Evolutionary conservation across 768 basidiomycete genomes (phyloP), one percentile per base, ranked within the genome.

Genomic region (Collybia sp.): DNA sequence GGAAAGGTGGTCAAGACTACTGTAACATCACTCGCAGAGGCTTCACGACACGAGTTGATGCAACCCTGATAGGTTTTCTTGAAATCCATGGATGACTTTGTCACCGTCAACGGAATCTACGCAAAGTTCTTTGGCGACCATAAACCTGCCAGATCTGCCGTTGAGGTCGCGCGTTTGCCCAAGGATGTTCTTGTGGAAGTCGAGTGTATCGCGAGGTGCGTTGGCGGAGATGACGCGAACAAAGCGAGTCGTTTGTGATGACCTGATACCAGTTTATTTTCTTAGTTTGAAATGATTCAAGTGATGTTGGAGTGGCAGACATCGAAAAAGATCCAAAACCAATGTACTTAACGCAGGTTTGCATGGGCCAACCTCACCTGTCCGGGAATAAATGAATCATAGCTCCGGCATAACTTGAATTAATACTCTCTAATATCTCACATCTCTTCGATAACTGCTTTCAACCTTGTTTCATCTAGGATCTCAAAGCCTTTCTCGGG

Each of bases 161-260:
- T 99, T 43, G 92, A 97, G 70, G 91, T 93, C 30, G 72, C 85
- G 30, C 75, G 91, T 38, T 75, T 98, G 44, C 95, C 95, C 9
- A 90, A 85, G 62, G 89, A 93, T 57, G 94, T 91, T 8, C 72
- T 94, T 31, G 83, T 96, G 42, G 95, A 98, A 75, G 79, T 98
- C 45, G 95, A 98, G 66, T 83, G 80, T 49, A 86, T 93, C 63
- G 90, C 83, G 11, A 85, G 83, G 85, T 83, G 55, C 44, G 78
- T 61, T 12, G 25, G 12, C 25, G 36, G 13, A 15, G n/a, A 15
- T 40, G 30, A 32, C 25, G 25, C 25, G 8, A 25, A 25, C 25
- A 25, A 25, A 8, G 8, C 25, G 8, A 25, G 33, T 20, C 42
- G 10, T 16, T 33, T 30, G 31, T 25, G 45, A 32, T 20, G 38